Conservation (phyloP, 2,329 filamentous ascomycete species). For the Diaporthe capsici region DNA sequence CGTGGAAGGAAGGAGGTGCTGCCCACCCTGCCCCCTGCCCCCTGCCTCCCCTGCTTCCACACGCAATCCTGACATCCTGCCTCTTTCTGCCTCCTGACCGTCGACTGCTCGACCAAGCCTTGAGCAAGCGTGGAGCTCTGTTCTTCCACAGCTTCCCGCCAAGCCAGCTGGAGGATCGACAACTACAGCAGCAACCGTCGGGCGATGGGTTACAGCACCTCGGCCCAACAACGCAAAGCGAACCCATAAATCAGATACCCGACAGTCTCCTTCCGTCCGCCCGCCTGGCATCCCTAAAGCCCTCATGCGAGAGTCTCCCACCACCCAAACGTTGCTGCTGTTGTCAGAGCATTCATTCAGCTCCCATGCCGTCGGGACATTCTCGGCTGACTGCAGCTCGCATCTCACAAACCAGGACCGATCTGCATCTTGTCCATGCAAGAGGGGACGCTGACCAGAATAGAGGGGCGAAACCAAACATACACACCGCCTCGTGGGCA, state of each 20-base stretch:
- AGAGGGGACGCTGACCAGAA: constrained; percentile 15
- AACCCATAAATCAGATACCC: background rate
- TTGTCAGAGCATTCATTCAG: constrained; percentile 3
- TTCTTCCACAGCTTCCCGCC: background rate
- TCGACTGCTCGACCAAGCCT: background rate
- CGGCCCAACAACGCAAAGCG: background rate
- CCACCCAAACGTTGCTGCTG: background rate
- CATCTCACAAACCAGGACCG: constrained; percentile 34
- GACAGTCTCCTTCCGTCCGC: background rate
- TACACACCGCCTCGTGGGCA: constrained; percentile 13
- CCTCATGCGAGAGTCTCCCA: background rate
- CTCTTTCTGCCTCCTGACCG: background rate
- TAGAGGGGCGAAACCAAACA: background rate
- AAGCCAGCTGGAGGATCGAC: constrained; percentile 2
- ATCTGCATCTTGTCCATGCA: background rate
- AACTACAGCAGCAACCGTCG: background rate
- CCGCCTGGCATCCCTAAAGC: background rate
- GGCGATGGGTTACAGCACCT: background rate
- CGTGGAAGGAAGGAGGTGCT: constrained; percentile 10
- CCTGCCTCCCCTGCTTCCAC: background rate
- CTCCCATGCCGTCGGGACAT: constrained; percentile 4
- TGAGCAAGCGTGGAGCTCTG: background rate
- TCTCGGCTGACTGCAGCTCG: constrained; percentile 15
- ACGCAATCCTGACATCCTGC: background rate
- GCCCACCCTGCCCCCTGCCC: background rate